phyloP scores from a whole-genome alignment of 2,329 filamentous ascomycete genomes.

The Clarireedia monteithiana region DNA sequence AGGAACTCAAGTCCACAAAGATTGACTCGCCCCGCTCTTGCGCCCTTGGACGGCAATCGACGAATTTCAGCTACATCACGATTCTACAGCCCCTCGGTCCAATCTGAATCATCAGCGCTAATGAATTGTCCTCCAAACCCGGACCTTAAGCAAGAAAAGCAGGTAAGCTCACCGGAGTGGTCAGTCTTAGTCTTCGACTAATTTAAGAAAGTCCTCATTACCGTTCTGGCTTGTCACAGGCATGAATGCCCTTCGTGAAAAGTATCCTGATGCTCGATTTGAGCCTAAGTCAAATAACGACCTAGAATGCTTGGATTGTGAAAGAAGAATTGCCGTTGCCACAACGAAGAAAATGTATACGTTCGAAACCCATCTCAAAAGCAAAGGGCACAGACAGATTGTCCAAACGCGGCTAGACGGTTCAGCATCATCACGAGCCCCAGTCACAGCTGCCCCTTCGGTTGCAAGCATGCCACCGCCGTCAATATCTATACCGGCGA shows the following conservation, averaged over 20 bases:
- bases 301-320: constrained; percentile 1
- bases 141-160: not conserved
- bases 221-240: constrained; percentile 4
- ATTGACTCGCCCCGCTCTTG: not conserved
- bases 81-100: constrained; percentile 1
- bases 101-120: not conserved
- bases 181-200: not conserved
- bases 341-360: not conserved
- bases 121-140: not conserved
- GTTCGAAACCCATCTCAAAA: not conserved
- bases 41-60: not conserved
- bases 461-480: not conserved
- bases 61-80: not conserved
- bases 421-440: not conserved
- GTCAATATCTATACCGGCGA: not conserved
- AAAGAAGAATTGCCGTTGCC: not conserved
- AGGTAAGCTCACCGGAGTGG: not conserved
- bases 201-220: not conserved
- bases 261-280: not conserved
- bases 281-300: not conserved
- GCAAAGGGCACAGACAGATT: not conserved
- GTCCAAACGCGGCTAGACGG: not conserved
- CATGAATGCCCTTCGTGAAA: not conserved
- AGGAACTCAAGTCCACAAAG: constrained; percentile 1
- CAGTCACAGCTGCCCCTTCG: not conserved